Base-by-base conservation (phyloP, 768 basidiomycete species). In the Plicaturopsis crispa region DNA sequence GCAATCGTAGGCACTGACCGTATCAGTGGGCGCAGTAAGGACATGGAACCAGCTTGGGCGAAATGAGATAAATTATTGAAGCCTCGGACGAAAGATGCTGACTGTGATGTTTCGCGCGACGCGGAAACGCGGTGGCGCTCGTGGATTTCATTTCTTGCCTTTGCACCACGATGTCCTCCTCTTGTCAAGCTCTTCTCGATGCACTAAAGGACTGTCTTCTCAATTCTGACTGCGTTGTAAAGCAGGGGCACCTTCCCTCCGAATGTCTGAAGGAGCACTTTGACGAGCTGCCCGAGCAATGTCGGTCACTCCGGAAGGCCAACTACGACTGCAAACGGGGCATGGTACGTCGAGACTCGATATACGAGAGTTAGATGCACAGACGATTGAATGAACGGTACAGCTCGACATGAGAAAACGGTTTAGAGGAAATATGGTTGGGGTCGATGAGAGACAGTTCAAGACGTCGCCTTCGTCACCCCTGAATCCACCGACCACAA, bases 311-410 rank as follows among this genome's bases (percentile, higher is more conserved):
- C 39, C 71, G 91, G 36, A 79, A 77, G 57, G 86, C 87, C 8
- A 80, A 84, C 1, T 91, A 85, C 48, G 87, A 93, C 47, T 94
- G 91, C 64, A 94, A 94, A 59, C 72, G 88, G 42, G 86, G 82
- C 31, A 84, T 89, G 85, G 88, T 89, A 42, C 42, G 78, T 66
- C 10, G 21, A 35, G 37, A 33, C 24, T 4, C 31, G 21, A 21
- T 42, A 35, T 35, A 30, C n/a, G n/a, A n/a, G n/a, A 3, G 22
- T 16, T 33, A 17, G 24, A 17, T 44, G 18, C 18, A 39, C 21
- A 35, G 4, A 39, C 18, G 10, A 0, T 11, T 11, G 23, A 22
- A 35, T 35, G 34, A 38, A 18, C 34, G 16, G n/a, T 26, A 19
- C 36, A 89, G 85, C 60, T 89, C 49, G 85, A 89, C 52, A 89